Evolutionary conservation across 257 asterid genomes (phyloP).

Genomic region (Solanum dulcamara): DNA sequence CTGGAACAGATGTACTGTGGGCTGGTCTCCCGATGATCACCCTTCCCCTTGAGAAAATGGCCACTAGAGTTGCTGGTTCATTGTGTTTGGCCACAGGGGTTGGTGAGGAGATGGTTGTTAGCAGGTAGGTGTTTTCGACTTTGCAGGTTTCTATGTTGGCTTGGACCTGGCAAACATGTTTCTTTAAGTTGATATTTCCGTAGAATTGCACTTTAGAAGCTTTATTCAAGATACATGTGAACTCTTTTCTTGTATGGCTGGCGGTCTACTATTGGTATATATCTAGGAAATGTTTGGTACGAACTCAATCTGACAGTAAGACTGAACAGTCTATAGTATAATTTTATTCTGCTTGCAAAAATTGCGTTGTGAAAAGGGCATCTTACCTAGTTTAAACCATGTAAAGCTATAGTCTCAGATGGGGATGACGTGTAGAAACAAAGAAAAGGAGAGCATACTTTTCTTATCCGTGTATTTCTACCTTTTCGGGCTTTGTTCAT

Average conservation of each 20-base stretch:
- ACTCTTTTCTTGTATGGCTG: background rate
- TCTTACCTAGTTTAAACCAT: background rate
- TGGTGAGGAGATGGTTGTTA: conserved; percentile 94
- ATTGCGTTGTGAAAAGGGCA: background rate
- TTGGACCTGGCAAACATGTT: background rate
- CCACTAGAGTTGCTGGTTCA: conserved; percentile 99
- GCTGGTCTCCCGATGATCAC: conserved; percentile 97
- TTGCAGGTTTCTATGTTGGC: background rate
- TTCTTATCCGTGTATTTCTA: background rate
- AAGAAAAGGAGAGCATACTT: background rate
- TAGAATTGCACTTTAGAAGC: background rate
- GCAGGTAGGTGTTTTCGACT: conserved; percentile 34
- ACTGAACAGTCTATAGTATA: background rate
- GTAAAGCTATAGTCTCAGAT: background rate
- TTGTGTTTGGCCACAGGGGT: conserved; percentile 95
- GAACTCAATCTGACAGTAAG: background rate
- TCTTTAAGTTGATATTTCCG: background rate
- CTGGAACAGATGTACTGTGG: conserved; percentile 99
- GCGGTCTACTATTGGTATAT: background rate
- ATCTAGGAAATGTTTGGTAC: background rate
- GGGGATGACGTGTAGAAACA: background rate
- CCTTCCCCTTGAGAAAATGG: conserved; percentile 99
- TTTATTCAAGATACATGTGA: background rate
- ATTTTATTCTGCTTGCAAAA: background rate
- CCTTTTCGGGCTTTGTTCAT: background rate